phyloP scores from a whole-genome alignment of 2,329 filamentous ascomycete species.

The Graphilbum sp. region DNA sequence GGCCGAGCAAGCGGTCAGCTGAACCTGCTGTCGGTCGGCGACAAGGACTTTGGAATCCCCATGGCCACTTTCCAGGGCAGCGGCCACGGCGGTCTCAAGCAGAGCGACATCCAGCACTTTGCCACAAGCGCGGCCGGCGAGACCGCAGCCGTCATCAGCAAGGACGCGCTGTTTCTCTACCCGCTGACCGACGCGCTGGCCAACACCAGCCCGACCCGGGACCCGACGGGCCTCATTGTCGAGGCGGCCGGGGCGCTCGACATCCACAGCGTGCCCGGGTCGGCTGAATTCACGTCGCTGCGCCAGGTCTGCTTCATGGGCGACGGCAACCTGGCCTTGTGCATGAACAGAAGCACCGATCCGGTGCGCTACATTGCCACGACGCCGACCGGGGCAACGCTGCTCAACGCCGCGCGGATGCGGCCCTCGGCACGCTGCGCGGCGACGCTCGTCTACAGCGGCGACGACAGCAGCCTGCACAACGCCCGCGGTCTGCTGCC shows the following conservation, averaged over 20 bases:
- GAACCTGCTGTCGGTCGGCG: background rate
- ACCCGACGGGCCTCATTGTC: background rate
- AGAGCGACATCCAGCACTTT: slow-evolving; percentile 1
- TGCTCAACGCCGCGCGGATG: slow-evolving; percentile 1
- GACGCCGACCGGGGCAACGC: background rate
- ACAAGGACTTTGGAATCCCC: background rate
- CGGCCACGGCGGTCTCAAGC: background rate
- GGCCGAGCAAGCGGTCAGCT: background rate
- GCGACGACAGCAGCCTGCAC: slow-evolving; percentile 1
- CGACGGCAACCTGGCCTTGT: background rate
- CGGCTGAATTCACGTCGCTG: background rate
- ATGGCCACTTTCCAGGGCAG: background rate
- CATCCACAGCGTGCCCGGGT: background rate
- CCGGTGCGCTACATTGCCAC: slow-evolving; percentile 17
- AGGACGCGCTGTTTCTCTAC: slow-evolving; percentile 1
- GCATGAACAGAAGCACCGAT: slow-evolving; percentile 13
- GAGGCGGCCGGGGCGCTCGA: background rate
- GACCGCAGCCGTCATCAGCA: slow-evolving; percentile 1
- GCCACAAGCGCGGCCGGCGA: background rate
- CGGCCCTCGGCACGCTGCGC: background rate
- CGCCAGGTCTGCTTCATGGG: slow-evolving; percentile 2
- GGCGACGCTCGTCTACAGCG: background rate
- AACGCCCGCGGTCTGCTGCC: slow-evolving; percentile 1
- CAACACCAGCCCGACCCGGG: background rate
- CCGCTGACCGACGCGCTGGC: background rate